Base-by-base conservation (phyloP, 352 stramenopile genomes). In the Peronospora farinosa region DNA sequence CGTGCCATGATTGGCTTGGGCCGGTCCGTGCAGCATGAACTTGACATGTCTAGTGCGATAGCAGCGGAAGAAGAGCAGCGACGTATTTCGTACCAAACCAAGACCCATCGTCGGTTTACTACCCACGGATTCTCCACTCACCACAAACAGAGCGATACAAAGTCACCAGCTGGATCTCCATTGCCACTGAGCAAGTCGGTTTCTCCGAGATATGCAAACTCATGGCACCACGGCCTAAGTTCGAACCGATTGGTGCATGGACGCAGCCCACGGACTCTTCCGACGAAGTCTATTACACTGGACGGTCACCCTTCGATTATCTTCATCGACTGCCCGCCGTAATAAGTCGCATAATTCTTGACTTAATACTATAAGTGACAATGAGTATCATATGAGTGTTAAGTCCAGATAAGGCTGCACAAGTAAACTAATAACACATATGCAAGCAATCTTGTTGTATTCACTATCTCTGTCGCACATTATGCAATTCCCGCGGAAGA, bases 271-370 rank as follows among this genome's bases (percentile, higher is more conserved):
- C 48, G 15, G 32, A 25, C 21, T 1, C 37, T 39, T 10, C 46
- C 55, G 33, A 59, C 47, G 51, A 37, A 43, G 7, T 37, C 55
- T 21, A 40, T 35, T 11, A 44, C 48, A 1, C 27, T 35, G 8
- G 51, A 65, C n/a, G 46, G 51, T 8, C 45, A 69, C 41, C 60
- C 60, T 28, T 69, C 60, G 37, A 69, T 69, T 41, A 65, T 69
- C 38, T 69, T 65, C 43, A 69, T 69, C 42, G 55, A 65, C 32
- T 69, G 60, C 38, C 60, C 60, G 16, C 60, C 60, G 42, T 69
- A 61, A 59, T 17, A 30, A 28, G 32, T 9, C 27, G n/a, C 6
- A 17, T 4, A n/a, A 5, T 36, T 52, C 13, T 59, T n/a, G 30
- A 47, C 42, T 36, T 43, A 17, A 51, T 46, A 19, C 13, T 50